Conservation (phyloP, 306 rosid species). For the Castanea crenata region DNA sequence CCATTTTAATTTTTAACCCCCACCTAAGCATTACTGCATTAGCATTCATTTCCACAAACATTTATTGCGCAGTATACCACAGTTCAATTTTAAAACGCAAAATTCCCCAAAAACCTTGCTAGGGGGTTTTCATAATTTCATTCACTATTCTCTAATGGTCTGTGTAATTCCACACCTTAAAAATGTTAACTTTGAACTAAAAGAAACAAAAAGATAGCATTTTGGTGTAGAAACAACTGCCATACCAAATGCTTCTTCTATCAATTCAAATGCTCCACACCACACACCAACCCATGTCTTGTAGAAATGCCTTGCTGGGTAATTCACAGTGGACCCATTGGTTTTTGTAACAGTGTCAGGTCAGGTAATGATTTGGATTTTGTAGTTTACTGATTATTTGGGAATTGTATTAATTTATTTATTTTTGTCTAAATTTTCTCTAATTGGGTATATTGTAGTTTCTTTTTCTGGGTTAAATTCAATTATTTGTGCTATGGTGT, state of each 20-base stretch:
- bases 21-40: too few species aligned
- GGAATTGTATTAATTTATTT: neutral
- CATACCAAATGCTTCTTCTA: constrained; percentile 5
- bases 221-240: constrained; percentile 30
- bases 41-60: too few species aligned
- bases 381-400: neutral
- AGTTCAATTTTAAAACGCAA: too few species aligned
- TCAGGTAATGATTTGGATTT: constrained; percentile 10
- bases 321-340: constrained; percentile 20
- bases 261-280: neutral
- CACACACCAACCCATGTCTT: constrained; percentile 9
- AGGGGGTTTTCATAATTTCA: neutral
- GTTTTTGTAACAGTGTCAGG: constrained; percentile 29
- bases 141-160: neutral
- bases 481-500: neutral
- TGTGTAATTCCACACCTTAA: neutral
- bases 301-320: constrained; percentile 4
- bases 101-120: neutral
- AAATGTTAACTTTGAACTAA: constrained; percentile 12
- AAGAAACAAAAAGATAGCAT: constrained; percentile 28
- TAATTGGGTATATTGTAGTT: neutral
- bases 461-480: neutral
- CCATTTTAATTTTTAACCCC: too few species aligned
- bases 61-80: too few species aligned
- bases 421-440: too few species aligned